phyloP scores from a whole-genome alignment of 169 alveolate genomes.

The Plasmodium coatneyi region DNA sequence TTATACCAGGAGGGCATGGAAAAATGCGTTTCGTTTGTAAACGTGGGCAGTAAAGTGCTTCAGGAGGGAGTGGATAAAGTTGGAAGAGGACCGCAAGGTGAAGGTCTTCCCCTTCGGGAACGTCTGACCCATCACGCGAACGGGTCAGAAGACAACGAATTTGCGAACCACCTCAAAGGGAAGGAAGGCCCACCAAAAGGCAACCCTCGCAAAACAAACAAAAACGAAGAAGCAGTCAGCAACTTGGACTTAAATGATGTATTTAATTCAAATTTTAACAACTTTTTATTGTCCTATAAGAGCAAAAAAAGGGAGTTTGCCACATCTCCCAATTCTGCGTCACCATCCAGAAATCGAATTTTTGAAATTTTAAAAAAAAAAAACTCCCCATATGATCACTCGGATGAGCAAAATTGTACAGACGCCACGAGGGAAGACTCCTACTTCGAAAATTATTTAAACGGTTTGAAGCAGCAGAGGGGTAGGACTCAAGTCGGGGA shows the following conservation, averaged over 20 bases:
- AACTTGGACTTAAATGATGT: not conserved
- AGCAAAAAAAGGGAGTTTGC: conserved; percentile 11
- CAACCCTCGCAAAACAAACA: not conserved
- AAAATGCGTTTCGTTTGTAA: not conserved
- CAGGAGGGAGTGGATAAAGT: not conserved
- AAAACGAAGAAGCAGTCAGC: not conserved
- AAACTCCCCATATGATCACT: not conserved
- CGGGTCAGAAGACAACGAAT: not conserved
- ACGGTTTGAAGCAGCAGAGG: not conserved
- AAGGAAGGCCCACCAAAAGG: not conserved
- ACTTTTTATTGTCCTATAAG: conserved; percentile 53
- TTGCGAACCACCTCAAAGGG: not conserved
- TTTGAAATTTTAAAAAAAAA: conserved; percentile 20
- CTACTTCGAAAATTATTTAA: not conserved
- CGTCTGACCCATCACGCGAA: not conserved
- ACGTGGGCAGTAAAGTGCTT: not conserved
- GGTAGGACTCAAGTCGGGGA: not conserved
- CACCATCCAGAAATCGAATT: not conserved
- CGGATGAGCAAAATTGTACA: not conserved
- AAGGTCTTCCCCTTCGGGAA: not conserved
- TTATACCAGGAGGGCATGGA: not conserved
- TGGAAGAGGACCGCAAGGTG: not conserved
- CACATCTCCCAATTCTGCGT: not conserved
- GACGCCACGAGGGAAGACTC: not conserved
- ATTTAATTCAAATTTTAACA: conserved; percentile 26